phyloP scores from a whole-genome alignment of 345 rosid genomes.

The Linum usitatissimum region DNA sequence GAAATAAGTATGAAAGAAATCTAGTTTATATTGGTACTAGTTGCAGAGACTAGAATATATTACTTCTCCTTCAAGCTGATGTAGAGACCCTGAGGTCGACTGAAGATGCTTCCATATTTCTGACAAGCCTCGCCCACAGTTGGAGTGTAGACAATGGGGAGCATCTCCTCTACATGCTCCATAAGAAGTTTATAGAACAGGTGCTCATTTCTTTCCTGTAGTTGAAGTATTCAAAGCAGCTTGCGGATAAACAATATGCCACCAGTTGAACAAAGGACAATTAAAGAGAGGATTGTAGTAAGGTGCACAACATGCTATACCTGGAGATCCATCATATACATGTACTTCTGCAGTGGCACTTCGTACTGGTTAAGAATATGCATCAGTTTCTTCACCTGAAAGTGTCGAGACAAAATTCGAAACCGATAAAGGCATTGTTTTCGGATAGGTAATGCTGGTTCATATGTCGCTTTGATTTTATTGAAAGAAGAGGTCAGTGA shows the following conservation, averaged over 20 bases:
- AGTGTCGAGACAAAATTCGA: background rate
- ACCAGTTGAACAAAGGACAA: too few relatives aligned
- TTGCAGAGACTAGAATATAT: slow-evolving; percentile 9
- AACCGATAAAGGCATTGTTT: background rate
- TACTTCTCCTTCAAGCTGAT: slow-evolving; percentile 93
- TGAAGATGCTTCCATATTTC: slow-evolving; percentile 89
- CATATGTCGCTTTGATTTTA: too few relatives aligned
- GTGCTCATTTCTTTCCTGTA: slow-evolving; percentile 79
- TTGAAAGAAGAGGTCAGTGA: slow-evolving; percentile 9
- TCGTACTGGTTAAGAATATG: slow-evolving; percentile 73
- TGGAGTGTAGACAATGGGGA: slow-evolving; percentile 91
- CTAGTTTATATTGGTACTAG: background rate
- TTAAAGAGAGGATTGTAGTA: too few relatives aligned
- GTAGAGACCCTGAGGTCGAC: slow-evolving; percentile 94
- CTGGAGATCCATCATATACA: slow-evolving; percentile 99
- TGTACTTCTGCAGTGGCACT: slow-evolving; percentile 83
- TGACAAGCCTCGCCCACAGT: slow-evolving; percentile 99
- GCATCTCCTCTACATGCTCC: slow-evolving; percentile 85
- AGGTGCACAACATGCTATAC: slow-evolving; percentile 19
- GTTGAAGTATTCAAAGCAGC: background rate
- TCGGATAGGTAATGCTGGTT: too few relatives aligned
- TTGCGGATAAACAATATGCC: too few relatives aligned
- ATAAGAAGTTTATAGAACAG: slow-evolving; percentile 87
- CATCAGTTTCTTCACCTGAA: slow-evolving; percentile 83
- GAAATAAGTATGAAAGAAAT: background rate